These are phyloP conservation scores for Suillus americanus DNA, from an alignment of 768 basidiomycete species.

Conservation along the genomic window DNA sequence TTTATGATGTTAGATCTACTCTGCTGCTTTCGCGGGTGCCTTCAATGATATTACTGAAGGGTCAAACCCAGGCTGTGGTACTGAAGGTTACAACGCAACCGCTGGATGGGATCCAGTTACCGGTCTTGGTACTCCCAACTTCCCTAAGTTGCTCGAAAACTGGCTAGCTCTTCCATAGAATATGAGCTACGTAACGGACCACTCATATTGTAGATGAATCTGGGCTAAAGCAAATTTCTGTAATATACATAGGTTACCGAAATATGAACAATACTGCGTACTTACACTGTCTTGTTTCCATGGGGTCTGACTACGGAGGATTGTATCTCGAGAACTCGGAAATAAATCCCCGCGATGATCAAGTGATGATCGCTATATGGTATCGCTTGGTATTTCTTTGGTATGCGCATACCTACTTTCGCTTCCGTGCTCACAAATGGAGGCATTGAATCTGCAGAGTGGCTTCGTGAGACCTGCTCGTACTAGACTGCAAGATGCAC, in stretches of 20 bases:
- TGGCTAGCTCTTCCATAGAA: slow-evolving; percentile 29
- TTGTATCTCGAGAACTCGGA: neutral
- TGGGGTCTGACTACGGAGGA: neutral
- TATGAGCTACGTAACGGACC: neutral
- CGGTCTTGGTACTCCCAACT: slow-evolving; percentile 16
- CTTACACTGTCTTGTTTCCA: neutral
- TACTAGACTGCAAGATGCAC: neutral
- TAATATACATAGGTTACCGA: neutral
- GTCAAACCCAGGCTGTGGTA: slow-evolving; percentile 51
- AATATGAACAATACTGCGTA: neutral
- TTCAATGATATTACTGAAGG: slow-evolving; percentile 26
- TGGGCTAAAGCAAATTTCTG: neutral
- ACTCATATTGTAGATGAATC: neutral
- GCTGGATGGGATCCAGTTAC: slow-evolving; percentile 31
- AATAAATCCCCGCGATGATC: neutral
- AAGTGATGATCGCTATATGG: neutral
- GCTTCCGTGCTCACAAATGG: neutral
- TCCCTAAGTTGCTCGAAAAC: slow-evolving; percentile 27
- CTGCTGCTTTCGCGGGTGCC: slow-evolving; percentile 10
- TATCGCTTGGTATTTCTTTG: neutral
- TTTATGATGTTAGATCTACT: slow-evolving; percentile 21
- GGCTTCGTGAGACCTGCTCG: neutral
- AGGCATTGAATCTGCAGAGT: neutral
- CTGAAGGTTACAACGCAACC: slow-evolving; percentile 39
- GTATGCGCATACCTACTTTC: neutral